phyloP scores from a whole-genome alignment of 257 asterid species.

The Solanum okadae region DNA sequence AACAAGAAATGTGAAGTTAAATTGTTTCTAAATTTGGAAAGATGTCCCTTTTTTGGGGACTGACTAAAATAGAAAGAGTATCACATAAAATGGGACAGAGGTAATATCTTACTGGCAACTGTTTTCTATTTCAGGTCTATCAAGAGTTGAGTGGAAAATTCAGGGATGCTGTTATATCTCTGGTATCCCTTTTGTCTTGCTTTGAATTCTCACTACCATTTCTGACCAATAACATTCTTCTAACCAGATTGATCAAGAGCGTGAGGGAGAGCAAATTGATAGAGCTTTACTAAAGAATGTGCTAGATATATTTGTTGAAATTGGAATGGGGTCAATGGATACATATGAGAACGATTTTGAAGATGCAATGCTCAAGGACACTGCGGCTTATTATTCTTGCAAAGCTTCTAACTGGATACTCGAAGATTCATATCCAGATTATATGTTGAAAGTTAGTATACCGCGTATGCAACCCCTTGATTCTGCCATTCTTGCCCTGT shows the following conservation, averaged over 20 bases:
- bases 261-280: conserved; percentile 95
- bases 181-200: conserved; percentile 33
- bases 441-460: conserved; percentile 66
- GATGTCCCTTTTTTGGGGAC: no score
- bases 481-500: background rate
- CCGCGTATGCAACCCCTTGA: background rate
- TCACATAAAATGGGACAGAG: no score
- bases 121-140: no score
- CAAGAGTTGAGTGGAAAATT: conserved; percentile 53
- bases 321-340: conserved; percentile 92
- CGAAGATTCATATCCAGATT: conserved; percentile 97
- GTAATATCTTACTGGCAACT: no score
- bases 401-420: conserved; percentile 97
- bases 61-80: no score
- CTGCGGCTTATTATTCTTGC: conserved; percentile 90
- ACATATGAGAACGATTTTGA: conserved; percentile 80
- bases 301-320: conserved; percentile 90
- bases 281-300: conserved; percentile 87
- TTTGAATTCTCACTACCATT: background rate
- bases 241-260: conserved; percentile 84
- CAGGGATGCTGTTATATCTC: conserved; percentile 85
- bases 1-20: no score
- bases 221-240: background rate
- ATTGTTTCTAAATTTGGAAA: no score
- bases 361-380: conserved; percentile 70